phyloP scores from a whole-genome alignment of 768 basidiomycete species.

The Aureoboletus auriporus region DNA sequence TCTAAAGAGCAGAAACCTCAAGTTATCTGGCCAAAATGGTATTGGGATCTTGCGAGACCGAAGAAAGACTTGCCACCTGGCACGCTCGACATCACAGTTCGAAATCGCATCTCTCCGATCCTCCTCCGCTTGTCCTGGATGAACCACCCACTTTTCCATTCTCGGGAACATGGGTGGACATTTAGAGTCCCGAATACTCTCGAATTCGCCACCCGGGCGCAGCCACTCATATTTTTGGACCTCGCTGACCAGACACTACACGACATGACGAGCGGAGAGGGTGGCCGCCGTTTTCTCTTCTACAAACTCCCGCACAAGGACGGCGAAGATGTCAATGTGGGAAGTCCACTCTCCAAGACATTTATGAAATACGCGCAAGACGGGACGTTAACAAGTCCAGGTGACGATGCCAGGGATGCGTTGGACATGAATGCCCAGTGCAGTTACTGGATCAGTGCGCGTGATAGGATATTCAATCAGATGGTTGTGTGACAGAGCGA shows the following conservation, averaged over 20 bases:
- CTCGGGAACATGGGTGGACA: constrained; percentile 86
- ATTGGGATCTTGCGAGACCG: constrained; percentile 81
- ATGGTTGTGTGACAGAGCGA: constrained; percentile 82
- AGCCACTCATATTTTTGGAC: constrained; percentile 56
- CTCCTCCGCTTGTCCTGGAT: constrained; percentile 87
- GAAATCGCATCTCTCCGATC: constrained; percentile 78
- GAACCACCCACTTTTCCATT: constrained; percentile 79
- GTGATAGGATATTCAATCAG: constrained; percentile 90
- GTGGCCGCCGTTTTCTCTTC: constrained; percentile 50
- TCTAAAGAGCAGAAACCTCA: constrained; percentile 34
- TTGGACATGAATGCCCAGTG: constrained; percentile 91
- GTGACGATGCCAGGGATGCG: constrained; percentile 76
- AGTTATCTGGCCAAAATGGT: constrained; percentile 94
- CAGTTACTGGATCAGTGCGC: constrained; percentile 95
- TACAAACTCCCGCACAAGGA: constrained; percentile 97
- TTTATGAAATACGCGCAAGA: constrained; percentile 89
- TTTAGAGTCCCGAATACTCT: constrained; percentile 65
- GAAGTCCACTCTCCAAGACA: constrained; percentile 81
- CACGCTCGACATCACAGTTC: constrained; percentile 79
- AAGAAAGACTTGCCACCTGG: constrained; percentile 65
- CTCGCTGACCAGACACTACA: constrained; percentile 56
- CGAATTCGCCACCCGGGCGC: constrained; percentile 43
- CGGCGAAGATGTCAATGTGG: constrained; percentile 93
- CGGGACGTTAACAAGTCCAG: constrained; percentile 80
- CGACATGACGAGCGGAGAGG: constrained; percentile 40